Conservation (phyloP, 257 asterid species). For the Gentiana dahurica region DNA sequence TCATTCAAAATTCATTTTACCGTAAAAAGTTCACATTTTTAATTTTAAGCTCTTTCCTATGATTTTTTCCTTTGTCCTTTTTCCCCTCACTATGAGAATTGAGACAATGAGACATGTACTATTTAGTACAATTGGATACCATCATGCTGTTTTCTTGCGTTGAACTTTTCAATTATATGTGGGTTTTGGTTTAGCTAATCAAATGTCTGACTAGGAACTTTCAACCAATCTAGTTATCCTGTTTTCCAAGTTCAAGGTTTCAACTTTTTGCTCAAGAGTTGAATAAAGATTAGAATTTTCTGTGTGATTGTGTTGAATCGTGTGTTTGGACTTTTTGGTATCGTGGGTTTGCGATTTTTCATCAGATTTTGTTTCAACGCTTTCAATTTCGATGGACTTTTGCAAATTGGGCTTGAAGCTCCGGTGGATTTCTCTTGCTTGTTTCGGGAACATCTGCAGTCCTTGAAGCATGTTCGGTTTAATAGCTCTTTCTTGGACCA, state of each 20-base stretch:
- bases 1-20: too few relatives aligned
- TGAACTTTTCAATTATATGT: slow-evolving; percentile 15
- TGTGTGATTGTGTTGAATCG: slow-evolving; percentile 5
- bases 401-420: slow-evolving; percentile 9
- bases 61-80: too few relatives aligned
- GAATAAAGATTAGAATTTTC: slow-evolving; percentile 9
- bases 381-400: slow-evolving; percentile 23
- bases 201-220: slow-evolving; percentile 26
- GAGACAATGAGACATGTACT: too few relatives aligned
- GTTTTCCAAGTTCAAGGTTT: slow-evolving; percentile 19
- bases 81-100: too few relatives aligned
- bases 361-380: slow-evolving; percentile 4
- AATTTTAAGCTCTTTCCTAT: too few relatives aligned
- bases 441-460: slow-evolving; percentile 4
- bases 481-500: not conserved
- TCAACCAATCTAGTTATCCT: slow-evolving; percentile 22
- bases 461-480: not conserved
- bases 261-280: slow-evolving; percentile 25
- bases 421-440: slow-evolving; percentile 11
- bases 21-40: too few relatives aligned
- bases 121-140: too few relatives aligned
- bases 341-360: slow-evolving; percentile 17
- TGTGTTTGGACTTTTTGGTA: slow-evolving; percentile 26
- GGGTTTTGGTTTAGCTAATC: slow-evolving; percentile 22
- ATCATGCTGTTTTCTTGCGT: slow-evolving; percentile 4